Base-by-base conservation (phyloP, 345 rosid species). In the Citrus reticulata region DNA sequence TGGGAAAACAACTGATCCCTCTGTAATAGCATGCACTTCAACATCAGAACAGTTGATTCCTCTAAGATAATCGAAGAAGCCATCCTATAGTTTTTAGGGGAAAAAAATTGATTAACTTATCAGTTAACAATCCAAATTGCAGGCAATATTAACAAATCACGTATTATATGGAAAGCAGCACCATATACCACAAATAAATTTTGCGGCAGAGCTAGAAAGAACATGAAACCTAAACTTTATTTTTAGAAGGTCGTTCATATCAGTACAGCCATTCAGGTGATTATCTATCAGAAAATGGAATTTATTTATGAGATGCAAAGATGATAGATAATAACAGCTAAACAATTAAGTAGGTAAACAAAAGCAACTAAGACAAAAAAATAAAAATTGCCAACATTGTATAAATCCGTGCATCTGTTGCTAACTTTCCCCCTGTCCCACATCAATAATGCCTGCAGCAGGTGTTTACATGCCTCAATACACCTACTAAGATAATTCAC, bases 1-100 rank as follows among this genome's bases (percentile, higher is more conserved):
- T 2, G 98, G 98, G 84, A 93, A 95, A 82, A 93, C 98, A 69
- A 91, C 94, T 2, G 95, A 81, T 57, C 98, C 98, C 89, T 95
- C 98, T 7, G 94, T 29, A 84, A 92, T 83, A 46, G 98, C 93
- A 90, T 91, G 90, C 5, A 93, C 89, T 85, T 95, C 93, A 77
- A 95, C 90, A 77, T 93, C 98, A 74, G 98, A 93, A 83, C 98
- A 94, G 79, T 97, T 91, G 62, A 97, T 80, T 35, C 89, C 91
- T 85, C 96, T 84, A 74, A 97, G 98, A 85, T 91, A 97, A 82
- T 89, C 85, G 30, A 78, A 88, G 83, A 93, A 95, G 58, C 89
- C 98, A 84, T 93, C 93, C 98, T 93, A 86, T 78, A 58, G 42
- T 74, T 61, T 67, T 40, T 60, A 66, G 71, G 49, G 29, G 77